phyloP scores from a whole-genome alignment of 2,329 filamentous ascomycete species.

The Aspergillus puulaauensis region DNA sequence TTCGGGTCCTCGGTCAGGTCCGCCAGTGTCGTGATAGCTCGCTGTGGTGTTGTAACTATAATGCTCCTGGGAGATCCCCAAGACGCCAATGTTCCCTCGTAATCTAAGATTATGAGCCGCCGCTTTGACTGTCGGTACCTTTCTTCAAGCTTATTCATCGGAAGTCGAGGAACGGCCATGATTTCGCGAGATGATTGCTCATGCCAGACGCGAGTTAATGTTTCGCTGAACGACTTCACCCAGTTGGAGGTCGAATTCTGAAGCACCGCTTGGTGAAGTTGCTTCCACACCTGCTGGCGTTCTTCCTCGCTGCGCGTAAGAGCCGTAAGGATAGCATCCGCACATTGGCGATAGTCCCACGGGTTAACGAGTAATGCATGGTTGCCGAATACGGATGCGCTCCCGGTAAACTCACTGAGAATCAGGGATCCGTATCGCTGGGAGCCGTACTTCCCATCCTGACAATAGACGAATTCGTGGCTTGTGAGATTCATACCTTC shows the following conservation, averaged over 20 bases:
- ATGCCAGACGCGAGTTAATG: slow-evolving; percentile 73
- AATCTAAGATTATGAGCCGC: slow-evolving; percentile 86
- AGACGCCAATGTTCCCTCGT: slow-evolving; percentile 87
- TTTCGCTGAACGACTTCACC: slow-evolving; percentile 72
- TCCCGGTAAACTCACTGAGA: slow-evolving; percentile 92
- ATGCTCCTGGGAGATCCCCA: slow-evolving; percentile 83
- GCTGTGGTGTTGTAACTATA: slow-evolving; percentile 81
- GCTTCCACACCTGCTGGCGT: slow-evolving; percentile 71
- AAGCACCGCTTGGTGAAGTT: slow-evolving; percentile 70
- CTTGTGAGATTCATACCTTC: slow-evolving; percentile 97
- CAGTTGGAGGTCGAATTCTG: slow-evolving; percentile 83
- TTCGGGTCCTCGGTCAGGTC: slow-evolving; percentile 76
- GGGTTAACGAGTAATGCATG: slow-evolving; percentile 86
- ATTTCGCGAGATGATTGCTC: slow-evolving; percentile 84
- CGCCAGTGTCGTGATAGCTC: slow-evolving; percentile 77
- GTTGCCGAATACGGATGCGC: slow-evolving; percentile 77
- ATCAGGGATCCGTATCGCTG: slow-evolving; percentile 89
- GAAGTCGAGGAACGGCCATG: slow-evolving; percentile 81
- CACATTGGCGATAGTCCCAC: slow-evolving; percentile 89
- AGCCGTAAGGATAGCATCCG: slow-evolving; percentile 79
- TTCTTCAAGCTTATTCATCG: slow-evolving; percentile 61
- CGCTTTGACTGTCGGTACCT: slow-evolving; percentile 66
- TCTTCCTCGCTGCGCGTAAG: slow-evolving; percentile 77
- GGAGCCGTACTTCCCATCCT: slow-evolving; percentile 72
- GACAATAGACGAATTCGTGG: slow-evolving; percentile 90